These are phyloP conservation scores for Phytophthora niederhauseri DNA, from an alignment of 352 stramenopile species.

Conservation along the genomic window DNA sequence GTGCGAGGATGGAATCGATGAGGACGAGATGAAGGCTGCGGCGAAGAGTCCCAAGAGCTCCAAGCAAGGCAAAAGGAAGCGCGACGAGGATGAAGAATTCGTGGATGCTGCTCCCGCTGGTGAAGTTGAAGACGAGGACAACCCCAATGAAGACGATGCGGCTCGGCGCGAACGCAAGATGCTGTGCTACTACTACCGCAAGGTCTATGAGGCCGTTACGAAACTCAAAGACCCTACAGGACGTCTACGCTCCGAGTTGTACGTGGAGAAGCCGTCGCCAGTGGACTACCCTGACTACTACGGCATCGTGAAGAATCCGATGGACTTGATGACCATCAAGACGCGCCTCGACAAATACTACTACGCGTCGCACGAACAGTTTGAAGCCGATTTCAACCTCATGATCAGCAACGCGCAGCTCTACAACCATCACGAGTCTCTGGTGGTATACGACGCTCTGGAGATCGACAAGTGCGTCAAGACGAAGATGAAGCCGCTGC, in stretches of 20 bases:
- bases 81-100: conserved; percentile 36
- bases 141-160: conserved; percentile 52
- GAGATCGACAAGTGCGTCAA: conserved; percentile 90
- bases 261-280: conserved; percentile 81
- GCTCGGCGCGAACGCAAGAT: conserved; percentile 63
- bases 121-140: conserved; percentile 37
- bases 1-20: conserved; percentile 83
- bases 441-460: conserved; percentile 82
- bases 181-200: conserved; percentile 83
- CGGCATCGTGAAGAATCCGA: conserved; percentile 83
- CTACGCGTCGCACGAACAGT: conserved; percentile 66
- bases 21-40: conserved; percentile 35
- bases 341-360: conserved; percentile 68
- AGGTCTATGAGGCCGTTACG: conserved; percentile 84
- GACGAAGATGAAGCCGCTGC: conserved; percentile 74
- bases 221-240: conserved; percentile 78
- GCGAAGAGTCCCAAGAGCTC: conserved; percentile 29
- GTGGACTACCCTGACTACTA: conserved; percentile 92
- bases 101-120: conserved; percentile 21
- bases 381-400: conserved; percentile 84
- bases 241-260: conserved; percentile 72
- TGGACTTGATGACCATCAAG: conserved; percentile 91
- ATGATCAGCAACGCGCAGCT: conserved; percentile 90
- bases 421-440: conserved; percentile 86
- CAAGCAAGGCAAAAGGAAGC: conserved; percentile 38